Conservation (phyloP, 1,139 yeast species). For the Saccharomyces hybrid region DNA sequence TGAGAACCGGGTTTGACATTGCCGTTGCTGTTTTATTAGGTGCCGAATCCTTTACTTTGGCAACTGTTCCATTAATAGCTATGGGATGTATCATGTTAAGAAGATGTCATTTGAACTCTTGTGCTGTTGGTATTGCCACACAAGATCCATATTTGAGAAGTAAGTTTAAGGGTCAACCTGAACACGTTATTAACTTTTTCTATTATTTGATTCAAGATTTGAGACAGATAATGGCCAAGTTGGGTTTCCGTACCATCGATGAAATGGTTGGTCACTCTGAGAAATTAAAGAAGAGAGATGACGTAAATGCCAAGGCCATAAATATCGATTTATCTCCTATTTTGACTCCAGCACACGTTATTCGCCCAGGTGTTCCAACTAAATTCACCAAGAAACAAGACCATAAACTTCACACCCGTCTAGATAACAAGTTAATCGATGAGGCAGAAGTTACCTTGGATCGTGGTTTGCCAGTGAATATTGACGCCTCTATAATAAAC, state of each 20-base stretch:
- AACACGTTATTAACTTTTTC: slow-evolving; percentile 96
- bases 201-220: slow-evolving; percentile 90
- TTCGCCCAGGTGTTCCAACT: slow-evolving; percentile 97
- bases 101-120: slow-evolving; percentile 85
- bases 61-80: slow-evolving; percentile 94
- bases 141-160: slow-evolving; percentile 92
- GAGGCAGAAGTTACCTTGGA: slow-evolving; percentile 92
- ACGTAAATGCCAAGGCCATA: slow-evolving; percentile 83
- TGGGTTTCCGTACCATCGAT: slow-evolving; percentile 91
- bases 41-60: slow-evolving; percentile 98
- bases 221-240: slow-evolving; percentile 84
- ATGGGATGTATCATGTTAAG: slow-evolving; percentile 97
- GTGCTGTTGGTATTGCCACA: slow-evolving; percentile 98
- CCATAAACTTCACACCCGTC: slow-evolving; percentile 83
- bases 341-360: slow-evolving; percentile 91
- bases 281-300: slow-evolving; percentile 77
- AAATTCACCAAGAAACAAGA: slow-evolving; percentile 91
- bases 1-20: slow-evolving; percentile 87
- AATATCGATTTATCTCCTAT: slow-evolving; percentile 88
- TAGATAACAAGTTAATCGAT: slow-evolving; percentile 92
- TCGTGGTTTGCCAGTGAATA: slow-evolving; percentile 88
- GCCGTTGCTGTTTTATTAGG: slow-evolving; percentile 98
- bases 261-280: slow-evolving; percentile 99
- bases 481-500: slow-evolving; percentile 86
- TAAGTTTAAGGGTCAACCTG: slow-evolving; percentile 95